phyloP scores from a whole-genome alignment of 73 alveolate species.

The Paramecium octaurelia region DNA sequence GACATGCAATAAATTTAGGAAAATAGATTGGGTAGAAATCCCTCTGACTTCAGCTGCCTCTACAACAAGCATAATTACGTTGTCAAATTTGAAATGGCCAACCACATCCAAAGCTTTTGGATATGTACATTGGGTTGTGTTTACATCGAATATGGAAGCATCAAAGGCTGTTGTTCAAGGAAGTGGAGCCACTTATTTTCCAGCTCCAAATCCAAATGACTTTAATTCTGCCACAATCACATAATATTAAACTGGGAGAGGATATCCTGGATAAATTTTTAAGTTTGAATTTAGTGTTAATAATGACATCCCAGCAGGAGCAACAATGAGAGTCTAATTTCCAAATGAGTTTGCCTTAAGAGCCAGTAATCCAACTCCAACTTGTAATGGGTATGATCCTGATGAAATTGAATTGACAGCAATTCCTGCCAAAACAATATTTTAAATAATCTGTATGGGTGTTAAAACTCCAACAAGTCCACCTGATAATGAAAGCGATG shows the following conservation, averaged over 20 bases:
- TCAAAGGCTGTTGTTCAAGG: background rate
- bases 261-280: constrained; percentile 45
- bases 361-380: constrained; percentile 30
- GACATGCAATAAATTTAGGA: background rate
- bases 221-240: background rate
- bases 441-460: background rate
- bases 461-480: background rate
- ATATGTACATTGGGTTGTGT: background rate
- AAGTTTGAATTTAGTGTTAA: constrained; percentile 1
- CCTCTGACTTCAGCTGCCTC: background rate
- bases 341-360: constrained; percentile 31
- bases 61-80: background rate
- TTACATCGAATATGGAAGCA: background rate
- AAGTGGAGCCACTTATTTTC: background rate
- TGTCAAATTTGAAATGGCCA: constrained; percentile 38
- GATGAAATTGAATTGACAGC: background rate
- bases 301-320: constrained; percentile 42
- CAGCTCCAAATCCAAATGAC: constrained; percentile 31
- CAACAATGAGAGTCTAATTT: constrained; percentile 50
- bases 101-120: background rate
- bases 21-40: background rate
- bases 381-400: background rate
- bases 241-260: constrained; percentile 22
- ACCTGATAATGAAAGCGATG: background rate
- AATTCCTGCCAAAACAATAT: background rate